Conservation (phyloP, 2,329 filamentous ascomycete species). For the Zasmidium cellare region DNA sequence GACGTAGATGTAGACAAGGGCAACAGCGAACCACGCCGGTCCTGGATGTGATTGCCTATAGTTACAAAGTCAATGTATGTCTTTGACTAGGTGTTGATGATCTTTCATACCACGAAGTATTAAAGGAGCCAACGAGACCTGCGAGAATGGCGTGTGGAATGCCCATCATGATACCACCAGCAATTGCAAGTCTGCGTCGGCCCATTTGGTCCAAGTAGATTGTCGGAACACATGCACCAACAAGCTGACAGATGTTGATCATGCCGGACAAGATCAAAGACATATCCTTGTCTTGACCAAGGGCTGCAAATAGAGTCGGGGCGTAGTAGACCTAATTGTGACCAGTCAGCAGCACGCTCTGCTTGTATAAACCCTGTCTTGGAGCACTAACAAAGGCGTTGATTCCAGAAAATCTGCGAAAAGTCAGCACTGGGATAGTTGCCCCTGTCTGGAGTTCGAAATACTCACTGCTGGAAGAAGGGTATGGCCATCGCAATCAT, state of each 20-base stretch:
- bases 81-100: no score
- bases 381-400: conserved; percentile 43
- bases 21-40: conserved; percentile 39
- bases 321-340: conserved; percentile 53
- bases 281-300: conserved; percentile 34
- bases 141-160: conserved; percentile 49
- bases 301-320: conserved; percentile 40
- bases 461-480: conserved; percentile 30
- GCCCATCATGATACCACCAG: conserved; percentile 46
- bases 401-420: conserved; percentile 18
- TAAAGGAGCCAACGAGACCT: conserved; percentile 53
- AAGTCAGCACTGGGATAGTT: no score
- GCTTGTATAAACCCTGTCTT: no score
- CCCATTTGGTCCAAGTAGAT: conserved; percentile 41
- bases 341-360: no score
- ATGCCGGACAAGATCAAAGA: conserved; percentile 38
- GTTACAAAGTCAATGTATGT: no score
- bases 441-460: no score
- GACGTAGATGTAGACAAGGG: conserved; percentile 17
- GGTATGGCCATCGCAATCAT: neutral
- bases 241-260: conserved; percentile 40
- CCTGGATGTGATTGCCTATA: no score
- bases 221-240: conserved; percentile 34
- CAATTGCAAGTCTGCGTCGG: conserved; percentile 37
- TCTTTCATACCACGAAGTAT: conserved; percentile 37